Evolutionary conservation across 225 moss, liverwort and hornwort species (phyloP), one percentile per base, ranked within the genome.

Genomic region (Lunularia cruciata): DNA sequence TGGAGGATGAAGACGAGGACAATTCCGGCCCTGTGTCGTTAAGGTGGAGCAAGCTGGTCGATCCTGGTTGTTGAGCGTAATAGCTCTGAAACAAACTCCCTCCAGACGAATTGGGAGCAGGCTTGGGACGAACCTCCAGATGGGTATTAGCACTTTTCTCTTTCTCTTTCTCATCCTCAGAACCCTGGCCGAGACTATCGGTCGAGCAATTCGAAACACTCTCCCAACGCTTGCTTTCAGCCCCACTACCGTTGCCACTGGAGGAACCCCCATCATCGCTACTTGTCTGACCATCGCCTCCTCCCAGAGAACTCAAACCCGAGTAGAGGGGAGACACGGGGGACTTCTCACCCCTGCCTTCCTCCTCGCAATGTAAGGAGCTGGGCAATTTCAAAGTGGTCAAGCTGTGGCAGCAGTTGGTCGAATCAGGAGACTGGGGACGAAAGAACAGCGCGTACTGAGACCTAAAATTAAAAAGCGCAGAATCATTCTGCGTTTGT

Each of bases 1-100:
- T 87, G 56, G 94, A 94, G 12, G 89, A 89, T 4, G 65, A 65
- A 10, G 93, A 90, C 6, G 90, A 84, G 16, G 88, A 88, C 25
- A 80, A 39, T 32, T 83, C 83, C 0, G 63, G 48, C 12, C 63
- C 68, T 3, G 3, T 68, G 4, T 58, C 66, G 4, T 8, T 20
- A 8, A 31, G 33, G 49, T 51, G 31, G n/a, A 66, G 23, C n/a
- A 66, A 32, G 33, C 48, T 33, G 49, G 30, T 20, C 68, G 32
- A 0, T 20, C 52, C 35, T 37, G n/a, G 1, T 37, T 47, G 31
- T 31, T 5, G 38, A 6, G 43, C 20, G 20, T 56, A 61, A 14
- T 47, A 80, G 7, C n/a, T 34, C 26, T 62, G 60, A 1, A 45
- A 18, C 39, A 53, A 46, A 30, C 65, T 60, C 2, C 27, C 34